Conservation (phyloP, 1,139 yeast species). For the Schwanniomyces etchellsii region DNA sequence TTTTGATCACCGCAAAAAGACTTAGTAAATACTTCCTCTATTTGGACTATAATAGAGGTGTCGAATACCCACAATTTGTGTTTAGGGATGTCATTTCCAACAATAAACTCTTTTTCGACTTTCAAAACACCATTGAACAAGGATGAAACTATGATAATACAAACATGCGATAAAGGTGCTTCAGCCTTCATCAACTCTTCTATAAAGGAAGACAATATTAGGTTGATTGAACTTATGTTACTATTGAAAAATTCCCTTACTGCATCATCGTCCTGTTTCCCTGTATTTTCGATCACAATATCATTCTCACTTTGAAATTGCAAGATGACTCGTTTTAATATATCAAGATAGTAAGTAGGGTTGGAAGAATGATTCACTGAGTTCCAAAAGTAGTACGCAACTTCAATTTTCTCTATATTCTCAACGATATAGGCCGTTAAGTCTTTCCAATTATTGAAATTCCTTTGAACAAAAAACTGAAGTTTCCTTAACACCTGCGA, state of each 20-base stretch:
- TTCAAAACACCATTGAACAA: slow-evolving; percentile 39
- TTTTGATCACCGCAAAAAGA: slow-evolving; percentile 13
- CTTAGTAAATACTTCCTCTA: slow-evolving; percentile 27
- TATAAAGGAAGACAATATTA: slow-evolving; percentile 29
- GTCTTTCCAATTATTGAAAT: slow-evolving; percentile 35
- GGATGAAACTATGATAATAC: slow-evolving; percentile 29
- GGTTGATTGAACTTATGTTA: slow-evolving; percentile 28
- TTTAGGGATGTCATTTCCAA: slow-evolving; percentile 14
- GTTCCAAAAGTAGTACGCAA: slow-evolving; percentile 48
- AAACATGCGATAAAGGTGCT: slow-evolving; percentile 18
- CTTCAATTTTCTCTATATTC: slow-evolving; percentile 52
- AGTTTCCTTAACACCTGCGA: slow-evolving; percentile 30
- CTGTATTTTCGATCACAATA: slow-evolving; percentile 12
- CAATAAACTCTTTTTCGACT: slow-evolving; percentile 33
- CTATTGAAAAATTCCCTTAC: slow-evolving; percentile 24
- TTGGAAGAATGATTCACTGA: slow-evolving; percentile 18
- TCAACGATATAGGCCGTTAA: slow-evolving; percentile 33
- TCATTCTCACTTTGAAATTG: slow-evolving; percentile 5
- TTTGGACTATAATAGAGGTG: slow-evolving; percentile 25
- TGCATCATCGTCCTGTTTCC: too few relatives aligned
- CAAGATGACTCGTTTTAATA: slow-evolving; percentile 13
- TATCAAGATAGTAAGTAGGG: slow-evolving; percentile 1
- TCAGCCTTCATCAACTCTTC: slow-evolving; percentile 15
- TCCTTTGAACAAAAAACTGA: slow-evolving; percentile 37
- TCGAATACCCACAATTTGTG: slow-evolving; percentile 38